These are phyloP conservation scores for Lentinus tigrinus DNA, from an alignment of 768 basidiomycete genomes.

Conservation along the genomic window DNA sequence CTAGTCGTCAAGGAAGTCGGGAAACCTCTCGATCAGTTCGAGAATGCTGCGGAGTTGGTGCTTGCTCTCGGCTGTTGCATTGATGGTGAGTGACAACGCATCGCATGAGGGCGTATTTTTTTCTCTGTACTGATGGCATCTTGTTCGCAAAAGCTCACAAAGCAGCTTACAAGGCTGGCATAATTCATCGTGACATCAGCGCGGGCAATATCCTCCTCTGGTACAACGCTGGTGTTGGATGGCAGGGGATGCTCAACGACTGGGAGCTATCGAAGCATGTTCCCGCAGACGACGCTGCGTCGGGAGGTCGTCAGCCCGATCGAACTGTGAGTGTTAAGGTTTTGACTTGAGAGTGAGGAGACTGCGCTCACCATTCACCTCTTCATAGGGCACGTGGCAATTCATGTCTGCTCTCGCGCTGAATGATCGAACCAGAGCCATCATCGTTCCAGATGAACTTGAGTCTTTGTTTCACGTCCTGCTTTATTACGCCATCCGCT, in stretches of 20 bases:
- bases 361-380: too few relatives aligned
- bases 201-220: slow-evolving; percentile 3
- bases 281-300: too few relatives aligned
- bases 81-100: not conserved
- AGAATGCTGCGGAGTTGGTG: not conserved
- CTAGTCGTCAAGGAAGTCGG: slow-evolving; percentile 4
- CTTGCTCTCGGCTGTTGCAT: not conserved
- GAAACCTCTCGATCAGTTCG: not conserved
- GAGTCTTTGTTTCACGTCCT: too few relatives aligned
- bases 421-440: too few relatives aligned
- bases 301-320: not conserved
- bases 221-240: too few relatives aligned
- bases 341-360: not conserved
- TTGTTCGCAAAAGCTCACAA: not conserved
- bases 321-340: not conserved
- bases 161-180: not conserved
- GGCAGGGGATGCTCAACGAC: not conserved
- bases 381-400: too few relatives aligned
- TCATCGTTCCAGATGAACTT: too few relatives aligned
- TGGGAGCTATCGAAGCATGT: slow-evolving; percentile 8
- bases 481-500: too few relatives aligned
- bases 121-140: too few relatives aligned
- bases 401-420: too few relatives aligned
- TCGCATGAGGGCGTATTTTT: too few relatives aligned
- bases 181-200: slow-evolving; percentile 11